phyloP scores from a whole-genome alignment of 2,329 filamentous ascomycete genomes.

The Aspergillus vadensis region DNA sequence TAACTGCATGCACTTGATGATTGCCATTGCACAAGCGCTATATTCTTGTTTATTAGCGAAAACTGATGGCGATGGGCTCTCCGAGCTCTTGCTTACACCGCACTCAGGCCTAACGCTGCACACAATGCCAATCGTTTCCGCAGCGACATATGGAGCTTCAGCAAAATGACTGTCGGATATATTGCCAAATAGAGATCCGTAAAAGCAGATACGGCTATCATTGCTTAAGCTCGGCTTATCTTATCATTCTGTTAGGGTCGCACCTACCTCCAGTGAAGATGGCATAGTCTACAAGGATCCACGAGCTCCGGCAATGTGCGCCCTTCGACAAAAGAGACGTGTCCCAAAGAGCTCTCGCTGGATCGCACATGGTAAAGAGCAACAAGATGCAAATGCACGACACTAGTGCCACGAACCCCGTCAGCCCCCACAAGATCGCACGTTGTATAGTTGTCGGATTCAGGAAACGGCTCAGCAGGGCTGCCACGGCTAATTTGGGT shows the following conservation, averaged over 20 bases:
- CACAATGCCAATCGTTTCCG: slow-evolving; percentile 23
- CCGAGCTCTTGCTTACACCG: slow-evolving; percentile 27
- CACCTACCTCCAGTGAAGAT: slow-evolving; percentile 43
- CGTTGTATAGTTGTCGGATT: slow-evolving; percentile 24
- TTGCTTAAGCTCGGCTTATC: background rate
- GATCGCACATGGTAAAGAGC: slow-evolving; percentile 40
- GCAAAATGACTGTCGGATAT: slow-evolving; percentile 31
- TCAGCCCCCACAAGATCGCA: slow-evolving; percentile 29
- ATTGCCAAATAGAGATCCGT: slow-evolving; percentile 36
- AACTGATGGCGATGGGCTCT: background rate
- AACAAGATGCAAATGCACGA: slow-evolving; percentile 34
- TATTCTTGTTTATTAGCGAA: background rate
- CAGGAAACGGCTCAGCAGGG: slow-evolving; percentile 27
- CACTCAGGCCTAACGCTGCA: slow-evolving; percentile 31
- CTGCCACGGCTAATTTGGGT: slow-evolving; percentile 29
- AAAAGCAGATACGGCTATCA: slow-evolving; percentile 28
- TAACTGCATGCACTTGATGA: slow-evolving; percentile 37
- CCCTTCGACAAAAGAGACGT: slow-evolving; percentile 25
- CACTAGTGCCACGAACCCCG: slow-evolving; percentile 31
- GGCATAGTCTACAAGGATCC: slow-evolving; percentile 43
- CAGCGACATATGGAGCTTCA: slow-evolving; percentile 31
- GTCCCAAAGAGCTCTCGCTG: slow-evolving; percentile 44
- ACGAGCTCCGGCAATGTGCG: slow-evolving; percentile 37
- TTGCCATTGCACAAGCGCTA: slow-evolving; percentile 37
- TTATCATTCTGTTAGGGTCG: slow-evolving; percentile 14